Base-by-base conservation (phyloP, 345 rosid genomes). In the Anastatica hierochuntica region DNA sequence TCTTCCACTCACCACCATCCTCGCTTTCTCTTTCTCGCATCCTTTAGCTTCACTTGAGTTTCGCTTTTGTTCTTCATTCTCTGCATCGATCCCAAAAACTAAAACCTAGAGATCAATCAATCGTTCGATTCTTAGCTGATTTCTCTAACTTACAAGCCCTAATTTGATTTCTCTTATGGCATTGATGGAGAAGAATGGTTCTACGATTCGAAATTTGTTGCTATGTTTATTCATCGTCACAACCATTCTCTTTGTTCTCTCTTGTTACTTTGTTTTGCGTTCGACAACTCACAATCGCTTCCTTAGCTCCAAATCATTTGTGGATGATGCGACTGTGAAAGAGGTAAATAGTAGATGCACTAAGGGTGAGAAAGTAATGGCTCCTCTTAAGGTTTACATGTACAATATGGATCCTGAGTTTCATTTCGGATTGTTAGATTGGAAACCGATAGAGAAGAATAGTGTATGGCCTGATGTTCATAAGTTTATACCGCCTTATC, bases 401-500 rank as follows among this genome's bases (percentile, higher is more conserved):
- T 94, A 94, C 64, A 79, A 94, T 75, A 73, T 94, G 67, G 80
- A 82, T 33, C 77, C 97, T 0, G 95, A 88, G 68, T 92, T 92
- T 58, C 99, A 92, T 79, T 92, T 92, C 14, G 94, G 72, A 23
- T 76, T 92, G 38, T 71, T 94, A 58, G 82, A 64, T 35, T 94
- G 97, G 95, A 85, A 81, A 60, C 66, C 82, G 3, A 39, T 66
- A 15, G 77, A 75, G 12, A 46, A 24, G 6, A 38, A 16, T 12
- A 24, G 66, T 50, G 78, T 85, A 31, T 94, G 99, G 99, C 99
- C 99, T 49, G 87, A 94, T 63, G 41, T 88, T 47, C 76, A 52
- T 9, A 69, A 70, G 24, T 58, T 20, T 39, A 66, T 83, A 59
- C 99, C 97, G 0, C 66, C 44, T 2, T 83, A 94, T 58, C 95